These are phyloP conservation scores for Scheffersomyces segobiensis DNA, from an alignment of 1,139 yeast genomes.

Conservation along the genomic window DNA sequence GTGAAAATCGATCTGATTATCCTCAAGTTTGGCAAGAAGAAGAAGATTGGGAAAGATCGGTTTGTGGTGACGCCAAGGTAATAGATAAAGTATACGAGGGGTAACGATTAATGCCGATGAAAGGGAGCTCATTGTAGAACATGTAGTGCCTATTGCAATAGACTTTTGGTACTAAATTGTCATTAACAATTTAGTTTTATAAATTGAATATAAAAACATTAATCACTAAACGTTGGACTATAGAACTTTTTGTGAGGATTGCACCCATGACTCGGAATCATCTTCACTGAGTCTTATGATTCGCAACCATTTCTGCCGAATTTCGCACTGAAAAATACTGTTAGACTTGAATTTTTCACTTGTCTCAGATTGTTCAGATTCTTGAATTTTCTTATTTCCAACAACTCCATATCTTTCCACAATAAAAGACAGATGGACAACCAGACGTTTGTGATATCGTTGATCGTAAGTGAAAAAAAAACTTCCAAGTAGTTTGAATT, in stretches of 20 bases:
- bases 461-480: slow-evolving; percentile 24
- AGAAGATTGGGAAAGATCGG: slow-evolving; percentile 50
- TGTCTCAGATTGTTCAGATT: background rate
- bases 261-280: background rate
- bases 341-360: background rate
- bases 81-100: background rate
- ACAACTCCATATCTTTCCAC: background rate
- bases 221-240: no score
- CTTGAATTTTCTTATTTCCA: background rate
- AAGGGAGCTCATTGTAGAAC: background rate
- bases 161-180: background rate
- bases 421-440: slow-evolving; percentile 20
- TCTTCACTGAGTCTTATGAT: background rate
- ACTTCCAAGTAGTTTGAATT: background rate
- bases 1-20: slow-evolving; percentile 69
- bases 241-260: background rate
- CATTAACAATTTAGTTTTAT: background rate
- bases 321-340: background rate
- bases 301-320: background rate
- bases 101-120: background rate
- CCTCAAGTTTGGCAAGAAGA: slow-evolving; percentile 74
- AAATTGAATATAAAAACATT: background rate
- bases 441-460: slow-evolving; percentile 24
- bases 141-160: background rate
- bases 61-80: slow-evolving; percentile 12